Evolutionary conservation across 1,139 yeast species (phyloP).

Genomic region (Chernovozyma sophiae-reginae): DNA sequence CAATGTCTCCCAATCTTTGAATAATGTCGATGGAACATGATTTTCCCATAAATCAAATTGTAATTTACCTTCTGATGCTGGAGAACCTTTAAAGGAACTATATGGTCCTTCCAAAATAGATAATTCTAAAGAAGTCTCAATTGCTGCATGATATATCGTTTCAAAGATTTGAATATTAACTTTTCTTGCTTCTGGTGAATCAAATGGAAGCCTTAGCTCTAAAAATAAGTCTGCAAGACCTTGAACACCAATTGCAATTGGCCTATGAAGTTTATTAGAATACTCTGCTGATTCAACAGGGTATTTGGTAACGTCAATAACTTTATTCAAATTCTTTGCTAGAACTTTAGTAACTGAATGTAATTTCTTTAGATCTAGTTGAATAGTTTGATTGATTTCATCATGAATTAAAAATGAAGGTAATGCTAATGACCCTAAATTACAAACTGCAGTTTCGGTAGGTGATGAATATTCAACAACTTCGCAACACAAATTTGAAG

Average conservation of each 20-base stretch:
- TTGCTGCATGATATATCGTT: conserved; percentile 84
- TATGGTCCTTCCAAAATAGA: conserved; percentile 66
- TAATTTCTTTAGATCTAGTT: conserved; percentile 65
- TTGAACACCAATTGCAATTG: conserved; percentile 86
- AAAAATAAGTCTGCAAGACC: conserved; percentile 87
- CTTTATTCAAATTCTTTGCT: conserved; percentile 66
- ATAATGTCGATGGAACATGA: conserved; percentile 63
- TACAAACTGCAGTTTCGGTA: conserved; percentile 56
- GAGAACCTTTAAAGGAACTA: conserved; percentile 69
- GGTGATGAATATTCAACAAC: conserved; percentile 52
- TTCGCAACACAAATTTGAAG: conserved; percentile 58
- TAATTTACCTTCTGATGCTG: conserved; percentile 73
- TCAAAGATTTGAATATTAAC: conserved; percentile 81
- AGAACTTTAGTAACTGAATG: conserved; percentile 74
- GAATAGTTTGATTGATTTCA: conserved; percentile 35
- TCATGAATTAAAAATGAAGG: conserved; percentile 44
- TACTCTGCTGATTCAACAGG: conserved; percentile 68
- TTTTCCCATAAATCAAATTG: conserved; percentile 77
- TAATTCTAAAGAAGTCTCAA: conserved; percentile 75
- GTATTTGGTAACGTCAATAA: conserved; percentile 76
- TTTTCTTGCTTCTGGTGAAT: conserved; percentile 64
- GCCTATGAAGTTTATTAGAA: conserved; percentile 76
- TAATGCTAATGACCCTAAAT: conserved; percentile 50
- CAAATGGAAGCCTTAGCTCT: conserved; percentile 75
- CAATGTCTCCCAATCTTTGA: conserved; percentile 69